These are phyloP conservation scores for Juglanconis sp. DNA, from an alignment of 2,329 filamentous ascomycete species.

Conservation along the genomic window DNA sequence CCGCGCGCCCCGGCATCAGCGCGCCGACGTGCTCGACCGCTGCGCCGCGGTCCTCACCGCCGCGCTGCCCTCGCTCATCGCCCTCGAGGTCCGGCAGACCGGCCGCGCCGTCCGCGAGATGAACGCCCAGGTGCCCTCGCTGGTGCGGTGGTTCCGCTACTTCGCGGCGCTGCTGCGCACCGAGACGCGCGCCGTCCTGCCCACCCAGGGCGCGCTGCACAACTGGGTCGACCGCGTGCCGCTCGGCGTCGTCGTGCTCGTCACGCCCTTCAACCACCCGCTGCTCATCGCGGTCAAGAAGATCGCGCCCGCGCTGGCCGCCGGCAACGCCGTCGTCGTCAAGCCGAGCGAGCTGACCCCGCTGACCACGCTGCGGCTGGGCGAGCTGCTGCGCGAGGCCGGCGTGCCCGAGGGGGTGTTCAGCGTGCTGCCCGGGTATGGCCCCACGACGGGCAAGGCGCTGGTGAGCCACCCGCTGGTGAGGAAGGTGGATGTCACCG, in stretches of 20 bases:
- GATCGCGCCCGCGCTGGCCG: constrained; percentile 56
- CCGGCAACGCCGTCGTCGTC: constrained; percentile 57
- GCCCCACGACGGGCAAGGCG: constrained; percentile 48
- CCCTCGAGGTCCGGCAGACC: constrained; percentile 64
- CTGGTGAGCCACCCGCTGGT: constrained; percentile 50
- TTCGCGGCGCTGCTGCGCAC: constrained; percentile 66
- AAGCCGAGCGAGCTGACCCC: constrained; percentile 64
- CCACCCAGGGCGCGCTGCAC: constrained; percentile 59
- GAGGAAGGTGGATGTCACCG: constrained; percentile 71
- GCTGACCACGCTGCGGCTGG: constrained; percentile 57
- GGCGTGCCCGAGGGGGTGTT: constrained; percentile 70
- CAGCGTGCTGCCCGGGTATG: constrained; percentile 57
- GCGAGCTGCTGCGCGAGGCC: constrained; percentile 59
- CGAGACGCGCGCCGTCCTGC: constrained; percentile 63
- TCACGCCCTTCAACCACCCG: constrained; percentile 59
- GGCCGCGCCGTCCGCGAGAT: constrained; percentile 68
- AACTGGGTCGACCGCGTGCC: constrained; percentile 54
- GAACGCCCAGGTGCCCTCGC: constrained; percentile 63
- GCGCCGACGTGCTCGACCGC: constrained; percentile 61
- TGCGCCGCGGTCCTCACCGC: constrained; percentile 52
- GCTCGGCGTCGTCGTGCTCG: constrained; percentile 55
- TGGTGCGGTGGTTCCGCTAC: constrained; percentile 70
- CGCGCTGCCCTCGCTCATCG: constrained; percentile 54
- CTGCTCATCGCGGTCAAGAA: constrained; percentile 59
- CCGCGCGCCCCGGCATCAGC: constrained; percentile 49